Percentiles rank a stretch among this genome's conserved stretches.
Conservation (phyloP, 2,329 filamentous ascomycete genomes). For the Arthrobotrys pseudoclavata region DNA sequence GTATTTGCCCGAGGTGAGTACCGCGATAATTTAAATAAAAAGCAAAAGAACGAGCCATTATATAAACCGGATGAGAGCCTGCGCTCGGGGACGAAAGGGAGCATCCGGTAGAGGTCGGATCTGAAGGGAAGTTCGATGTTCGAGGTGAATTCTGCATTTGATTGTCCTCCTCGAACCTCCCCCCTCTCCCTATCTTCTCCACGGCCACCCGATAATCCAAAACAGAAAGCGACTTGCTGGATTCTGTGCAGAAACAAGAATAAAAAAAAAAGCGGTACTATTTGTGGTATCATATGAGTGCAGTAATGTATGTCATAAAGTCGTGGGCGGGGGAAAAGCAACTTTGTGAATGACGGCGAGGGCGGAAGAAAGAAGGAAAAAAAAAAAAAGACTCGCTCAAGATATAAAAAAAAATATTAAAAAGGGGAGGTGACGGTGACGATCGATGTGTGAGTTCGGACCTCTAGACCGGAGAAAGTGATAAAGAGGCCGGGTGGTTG, state of each 20-base stretch:
- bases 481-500: conserved; percentile 37
- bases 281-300: conserved; percentile 60
- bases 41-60: conserved; percentile 17
- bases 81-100: background rate
- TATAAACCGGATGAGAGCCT: conserved; percentile 8
- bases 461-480: conserved; percentile 41
- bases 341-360: conserved; percentile 31
- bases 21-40: conserved; percentile 32
- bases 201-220: conserved; percentile 10
- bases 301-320: conserved; percentile 58
- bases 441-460: conserved; percentile 16
- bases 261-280: conserved; percentile 36
- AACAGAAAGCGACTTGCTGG: conserved; percentile 33
- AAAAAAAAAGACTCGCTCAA: conserved; percentile 39
- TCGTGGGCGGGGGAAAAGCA: conserved; percentile 52
- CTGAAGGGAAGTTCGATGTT: background rate
- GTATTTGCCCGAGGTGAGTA: conserved; percentile 52
- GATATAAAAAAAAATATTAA: conserved; percentile 39
- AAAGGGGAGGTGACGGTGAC: conserved; percentile 1
- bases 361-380: background rate
- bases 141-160: background rate
- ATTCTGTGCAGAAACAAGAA: conserved; percentile 32
- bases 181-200: background rate
- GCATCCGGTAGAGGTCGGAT: background rate
- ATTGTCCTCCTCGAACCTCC: background rate